Evolutionary conservation across 805 yeast species (phyloP).

Genomic region (Yamadazyma scolyti): DNA sequence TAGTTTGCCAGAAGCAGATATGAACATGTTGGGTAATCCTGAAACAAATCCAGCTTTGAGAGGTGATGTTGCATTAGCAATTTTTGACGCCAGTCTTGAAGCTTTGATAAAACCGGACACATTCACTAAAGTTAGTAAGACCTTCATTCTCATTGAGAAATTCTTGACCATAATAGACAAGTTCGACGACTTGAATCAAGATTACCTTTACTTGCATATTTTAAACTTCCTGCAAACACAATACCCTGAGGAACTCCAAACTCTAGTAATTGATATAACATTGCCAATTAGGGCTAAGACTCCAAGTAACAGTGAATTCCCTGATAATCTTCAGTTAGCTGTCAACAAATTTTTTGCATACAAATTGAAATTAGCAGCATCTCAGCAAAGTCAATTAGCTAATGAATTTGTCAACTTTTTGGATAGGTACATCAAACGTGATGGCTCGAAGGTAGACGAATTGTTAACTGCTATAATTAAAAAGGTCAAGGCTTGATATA

Average conservation of each 20-base stretch:
- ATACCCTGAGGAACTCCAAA: constrained; percentile 36
- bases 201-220: constrained; percentile 62
- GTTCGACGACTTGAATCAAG: constrained; percentile 67
- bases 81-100: constrained; percentile 35
- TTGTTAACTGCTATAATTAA: constrained; percentile 39
- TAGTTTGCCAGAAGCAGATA: constrained; percentile 80
- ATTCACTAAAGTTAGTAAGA: constrained; percentile 18
- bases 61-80: constrained; percentile 46
- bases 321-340: constrained; percentile 60
- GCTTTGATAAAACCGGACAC: constrained; percentile 16
- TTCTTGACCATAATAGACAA: constrained; percentile 61
- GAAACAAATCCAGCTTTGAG: constrained; percentile 72
- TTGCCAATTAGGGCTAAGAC: constrained; percentile 59
- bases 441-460: constrained; percentile 20
- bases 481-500: constrained; percentile 23
- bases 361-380: constrained; percentile 36
- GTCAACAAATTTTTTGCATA: constrained; percentile 70
- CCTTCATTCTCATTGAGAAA: constrained; percentile 33
- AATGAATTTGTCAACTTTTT: constrained; percentile 23
- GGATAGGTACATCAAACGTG: constrained; percentile 14
- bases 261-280: constrained; percentile 53
- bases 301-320: constrained; percentile 41
- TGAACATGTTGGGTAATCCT: constrained; percentile 80
- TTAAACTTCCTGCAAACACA: constrained; percentile 47
- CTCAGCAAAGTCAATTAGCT: constrained; percentile 30